Percentiles rank a stretch among this genome's conserved stretches.
Evolutionary conservation across 139 green algal genomes (phyloP).

Genomic region (Raphidocelis subcapitata): DNA sequence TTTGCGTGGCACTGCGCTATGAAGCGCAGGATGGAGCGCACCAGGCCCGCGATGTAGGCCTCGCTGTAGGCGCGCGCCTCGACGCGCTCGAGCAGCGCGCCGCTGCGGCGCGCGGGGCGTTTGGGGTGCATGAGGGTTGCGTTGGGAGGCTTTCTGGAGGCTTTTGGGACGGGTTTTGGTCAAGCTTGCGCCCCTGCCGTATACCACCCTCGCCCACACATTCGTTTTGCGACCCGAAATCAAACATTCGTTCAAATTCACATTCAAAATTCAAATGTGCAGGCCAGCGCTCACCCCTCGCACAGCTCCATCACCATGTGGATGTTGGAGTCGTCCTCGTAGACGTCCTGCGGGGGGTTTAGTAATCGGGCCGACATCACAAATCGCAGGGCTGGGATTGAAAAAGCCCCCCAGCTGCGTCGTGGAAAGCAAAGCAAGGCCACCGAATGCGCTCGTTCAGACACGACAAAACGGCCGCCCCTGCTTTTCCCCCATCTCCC

Average conservation of each 20-base stretch:
- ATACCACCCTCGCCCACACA: no score
- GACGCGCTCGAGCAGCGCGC: conserved; percentile 62
- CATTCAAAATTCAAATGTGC: no score
- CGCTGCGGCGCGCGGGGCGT: conserved; percentile 26
- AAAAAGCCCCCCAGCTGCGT: background rate
- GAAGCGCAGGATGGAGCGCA: conserved; percentile 65
- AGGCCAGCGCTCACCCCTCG: conserved; percentile 71
- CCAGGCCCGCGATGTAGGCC: conserved; percentile 47
- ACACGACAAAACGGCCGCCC: background rate
- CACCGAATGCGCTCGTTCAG: background rate
- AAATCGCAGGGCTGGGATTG: no score
- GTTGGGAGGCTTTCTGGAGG: background rate
- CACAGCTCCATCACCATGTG: conserved; percentile 94
- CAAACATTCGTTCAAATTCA: no score
- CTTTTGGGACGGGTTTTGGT: background rate
- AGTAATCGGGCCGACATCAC: background rate
- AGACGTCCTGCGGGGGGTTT: background rate
- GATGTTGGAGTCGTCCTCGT: conserved; percentile 71
- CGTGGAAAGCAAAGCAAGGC: background rate
- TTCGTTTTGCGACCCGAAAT: no score
- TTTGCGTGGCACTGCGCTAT: conserved; percentile 91
- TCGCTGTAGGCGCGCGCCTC: conserved; percentile 56
- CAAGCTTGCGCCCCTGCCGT: conserved; percentile 49
- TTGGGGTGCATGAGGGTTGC: no score
- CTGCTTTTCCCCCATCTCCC: background rate